phyloP scores from a whole-genome alignment of 2,329 filamentous ascomycete genomes.

The Bisporella sp. region DNA sequence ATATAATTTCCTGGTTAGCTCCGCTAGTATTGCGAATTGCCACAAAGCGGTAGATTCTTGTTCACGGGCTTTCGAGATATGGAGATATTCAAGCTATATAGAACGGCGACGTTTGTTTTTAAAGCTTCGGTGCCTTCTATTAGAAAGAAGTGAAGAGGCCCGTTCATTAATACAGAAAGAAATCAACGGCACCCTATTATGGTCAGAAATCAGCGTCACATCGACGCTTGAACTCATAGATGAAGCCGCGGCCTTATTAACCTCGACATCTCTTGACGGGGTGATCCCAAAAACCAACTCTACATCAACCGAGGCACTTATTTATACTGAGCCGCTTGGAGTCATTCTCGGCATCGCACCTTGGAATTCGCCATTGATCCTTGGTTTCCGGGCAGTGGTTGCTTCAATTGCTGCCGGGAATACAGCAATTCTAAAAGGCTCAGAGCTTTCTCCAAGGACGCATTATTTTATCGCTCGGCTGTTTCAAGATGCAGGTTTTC shows the following conservation, averaged over 20 bases:
- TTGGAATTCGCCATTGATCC: slow-evolving; percentile 25
- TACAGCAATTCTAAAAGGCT: slow-evolving; percentile 25
- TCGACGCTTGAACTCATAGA: slow-evolving; percentile 4
- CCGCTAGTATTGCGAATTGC: slow-evolving; percentile 1
- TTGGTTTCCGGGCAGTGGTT: slow-evolving; percentile 16
- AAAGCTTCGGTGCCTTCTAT: slow-evolving; percentile 1
- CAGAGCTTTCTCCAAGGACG: slow-evolving; percentile 26
- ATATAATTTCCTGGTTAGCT: background rate
- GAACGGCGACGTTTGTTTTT: background rate
- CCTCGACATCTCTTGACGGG: background rate
- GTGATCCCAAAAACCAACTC: background rate
- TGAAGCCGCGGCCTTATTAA: slow-evolving; percentile 7
- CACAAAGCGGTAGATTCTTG: slow-evolving; percentile 6
- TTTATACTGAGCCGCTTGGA: slow-evolving; percentile 21
- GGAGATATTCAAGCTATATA: background rate
- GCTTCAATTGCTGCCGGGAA: slow-evolving; percentile 20
- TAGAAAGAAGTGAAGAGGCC: slow-evolving; percentile 3
- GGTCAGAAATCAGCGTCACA: slow-evolving; percentile 9
- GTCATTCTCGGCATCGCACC: slow-evolving; percentile 27
- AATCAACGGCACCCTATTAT: slow-evolving; percentile 2
- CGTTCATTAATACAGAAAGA: slow-evolving; percentile 6
- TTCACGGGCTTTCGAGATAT: slow-evolving; percentile 3
- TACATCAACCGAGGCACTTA: slow-evolving; percentile 2
- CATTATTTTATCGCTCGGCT: slow-evolving; percentile 29
- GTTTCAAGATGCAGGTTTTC: slow-evolving; percentile 35